phyloP scores from a whole-genome alignment of 2,329 filamentous ascomycete genomes.

The Sporothrix pallida region DNA sequence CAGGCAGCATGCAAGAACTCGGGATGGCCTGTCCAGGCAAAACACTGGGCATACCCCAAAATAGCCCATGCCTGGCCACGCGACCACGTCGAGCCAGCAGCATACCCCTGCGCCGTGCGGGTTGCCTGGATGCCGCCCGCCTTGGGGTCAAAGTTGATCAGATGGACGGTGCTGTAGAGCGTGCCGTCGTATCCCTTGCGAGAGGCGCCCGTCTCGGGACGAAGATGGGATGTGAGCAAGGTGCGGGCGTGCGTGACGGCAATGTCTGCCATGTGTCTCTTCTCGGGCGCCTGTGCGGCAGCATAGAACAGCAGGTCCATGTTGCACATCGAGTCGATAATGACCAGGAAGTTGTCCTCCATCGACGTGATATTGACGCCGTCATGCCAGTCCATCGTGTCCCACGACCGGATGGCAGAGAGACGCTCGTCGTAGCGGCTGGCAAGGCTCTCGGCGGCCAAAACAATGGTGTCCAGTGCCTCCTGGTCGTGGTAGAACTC shows the following conservation, averaged over 20 bases:
- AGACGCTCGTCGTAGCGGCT: not conserved
- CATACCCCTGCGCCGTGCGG: not conserved
- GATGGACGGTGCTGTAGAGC: slow-evolving; percentile 8
- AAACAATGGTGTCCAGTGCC: not conserved
- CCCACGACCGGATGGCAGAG: not conserved
- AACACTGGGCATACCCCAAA: not conserved
- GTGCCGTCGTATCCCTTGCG: not conserved
- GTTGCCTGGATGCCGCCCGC: not conserved
- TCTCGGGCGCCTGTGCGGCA: not conserved
- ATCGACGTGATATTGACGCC: slow-evolving; percentile 7
- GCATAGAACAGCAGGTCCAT: slow-evolving; percentile 13
- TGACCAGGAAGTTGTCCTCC: slow-evolving; percentile 5
- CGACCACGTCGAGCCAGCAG: not conserved
- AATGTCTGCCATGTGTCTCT: not conserved
- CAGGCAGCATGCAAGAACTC: slow-evolving; percentile 5
- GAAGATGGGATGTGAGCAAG: not conserved
- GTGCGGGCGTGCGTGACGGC: not conserved
- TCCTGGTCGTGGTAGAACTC: slow-evolving; percentile 10
- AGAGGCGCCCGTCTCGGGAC: not conserved
- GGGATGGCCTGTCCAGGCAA: not conserved
- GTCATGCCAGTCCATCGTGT: slow-evolving; percentile 12
- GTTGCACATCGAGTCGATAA: slow-evolving; percentile 13
- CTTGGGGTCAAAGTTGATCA: slow-evolving; percentile 12
- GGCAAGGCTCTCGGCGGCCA: not conserved
- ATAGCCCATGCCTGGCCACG: slow-evolving; percentile 11